Percentiles rank a stretch among this genome's conserved stretches.
Conservation (phyloP, 2,329 filamentous ascomycete species). For the Penicillium sp. region DNA sequence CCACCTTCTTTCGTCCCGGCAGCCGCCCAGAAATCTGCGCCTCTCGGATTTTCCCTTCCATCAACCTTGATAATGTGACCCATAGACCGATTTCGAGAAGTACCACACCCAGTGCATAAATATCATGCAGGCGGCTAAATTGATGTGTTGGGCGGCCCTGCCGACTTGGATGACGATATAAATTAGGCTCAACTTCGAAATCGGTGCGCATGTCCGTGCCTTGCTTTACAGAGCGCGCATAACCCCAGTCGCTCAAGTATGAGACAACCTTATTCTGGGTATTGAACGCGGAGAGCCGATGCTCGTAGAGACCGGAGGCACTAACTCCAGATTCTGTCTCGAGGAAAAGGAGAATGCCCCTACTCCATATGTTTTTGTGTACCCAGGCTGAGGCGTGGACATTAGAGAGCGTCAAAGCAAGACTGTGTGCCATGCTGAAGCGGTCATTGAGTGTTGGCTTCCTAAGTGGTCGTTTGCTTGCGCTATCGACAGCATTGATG, state of each 20-base stretch:
- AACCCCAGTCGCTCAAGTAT: constrained; percentile 29
- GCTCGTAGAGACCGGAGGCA: constrained; percentile 5
- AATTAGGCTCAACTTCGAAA: constrained; percentile 27
- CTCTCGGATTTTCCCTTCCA: constrained; percentile 25
- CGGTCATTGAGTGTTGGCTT: constrained; percentile 24
- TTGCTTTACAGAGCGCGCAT: constrained; percentile 23
- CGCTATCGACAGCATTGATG: constrained; percentile 22
- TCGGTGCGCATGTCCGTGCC: constrained; percentile 26
- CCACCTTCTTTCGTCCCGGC: constrained; percentile 22
- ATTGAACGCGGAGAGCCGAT: neutral
- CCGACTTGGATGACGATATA: constrained; percentile 33
- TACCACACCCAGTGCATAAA: constrained; percentile 40
- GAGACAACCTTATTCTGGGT: constrained; percentile 14
- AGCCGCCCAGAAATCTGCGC: constrained; percentile 21
- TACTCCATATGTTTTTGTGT: constrained; percentile 33
- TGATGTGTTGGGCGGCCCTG: constrained; percentile 27
- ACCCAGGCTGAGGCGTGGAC: constrained; percentile 29
- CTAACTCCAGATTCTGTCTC: constrained; percentile 6
- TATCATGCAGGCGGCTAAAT: constrained; percentile 35
- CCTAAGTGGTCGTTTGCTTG: constrained; percentile 15
- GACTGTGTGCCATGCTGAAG: constrained; percentile 27
- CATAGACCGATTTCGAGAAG: constrained; percentile 39
- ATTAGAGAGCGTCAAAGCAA: constrained; percentile 26
- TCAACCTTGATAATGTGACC: constrained; percentile 29
- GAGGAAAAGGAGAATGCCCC: constrained; percentile 27